Evolutionary conservation across 805 yeast species (phyloP), one percentile per base, ranked within the genome.

Genomic region (Komagataella mondaviorum): DNA sequence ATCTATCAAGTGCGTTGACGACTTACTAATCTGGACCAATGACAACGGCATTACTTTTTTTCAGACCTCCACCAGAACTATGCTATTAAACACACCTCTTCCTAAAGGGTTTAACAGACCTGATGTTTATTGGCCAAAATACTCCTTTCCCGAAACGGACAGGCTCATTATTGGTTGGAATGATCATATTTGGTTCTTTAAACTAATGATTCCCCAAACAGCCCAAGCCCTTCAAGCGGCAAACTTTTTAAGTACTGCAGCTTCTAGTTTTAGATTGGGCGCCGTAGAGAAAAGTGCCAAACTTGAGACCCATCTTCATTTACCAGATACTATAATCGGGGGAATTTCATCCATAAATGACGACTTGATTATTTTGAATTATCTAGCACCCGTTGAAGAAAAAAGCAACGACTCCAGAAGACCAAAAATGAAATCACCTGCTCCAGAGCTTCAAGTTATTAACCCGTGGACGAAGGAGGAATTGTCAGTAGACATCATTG

Each of bases 121-220:
- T 2, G 96, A 88, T 56, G 65, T 90, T 44, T 88, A 84, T 58
- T 82, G 93, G 81, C 97, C 98, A 0, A 75, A 85, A 48, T 75
- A 86, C 3, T 79, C 78, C 52, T 73, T 74, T 51, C 80, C 83
- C 0, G 95, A 83, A 57, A 66, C 73, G 2, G 85, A 83, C 60
- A 64, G 86, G 54, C 69, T 88, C 8, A 64, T 86, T 1, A 73
- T 93, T 23, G 95, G 90, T 0, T 93, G 98, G 98, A 85, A 80
- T 2, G 74, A 79, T 54, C 76, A 81, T 55, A 71, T 91, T 2
- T 90, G 96, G 95, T 68, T 75, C 18, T 66, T 88, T 44, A 72
- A 80, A 53, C 65, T 80, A 18, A n/a, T n/a, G 8, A 10, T n/a
- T 22, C 44, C 46, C 44, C n/a, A 30, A 10, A 30, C 39, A 3